Conservation (phyloP, 2,329 filamentous ascomycete species). For the Aspergillus pseudoviridinutans region DNA sequence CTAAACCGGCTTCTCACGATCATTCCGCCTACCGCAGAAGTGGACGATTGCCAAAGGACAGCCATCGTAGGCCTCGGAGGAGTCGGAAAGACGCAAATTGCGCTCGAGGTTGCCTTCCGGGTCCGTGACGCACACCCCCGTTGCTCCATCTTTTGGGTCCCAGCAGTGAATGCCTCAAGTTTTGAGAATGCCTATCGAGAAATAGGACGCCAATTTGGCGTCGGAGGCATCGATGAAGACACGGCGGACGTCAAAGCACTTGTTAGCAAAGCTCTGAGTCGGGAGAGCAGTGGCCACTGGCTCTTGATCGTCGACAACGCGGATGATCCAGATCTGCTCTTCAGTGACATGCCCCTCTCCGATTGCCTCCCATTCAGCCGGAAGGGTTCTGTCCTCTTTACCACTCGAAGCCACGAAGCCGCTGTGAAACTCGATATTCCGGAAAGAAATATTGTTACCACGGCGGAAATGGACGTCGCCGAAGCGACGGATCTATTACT, state of each 20-base stretch:
- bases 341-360: not conserved
- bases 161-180: constrained; percentile 7
- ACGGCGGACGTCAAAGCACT: constrained; percentile 4
- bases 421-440: too few relatives aligned
- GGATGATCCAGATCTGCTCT: constrained; percentile 17
- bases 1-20: too few relatives aligned
- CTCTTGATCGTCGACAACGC: constrained; percentile 21
- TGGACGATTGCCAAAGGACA: not conserved
- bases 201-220: constrained; percentile 6
- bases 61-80: constrained; percentile 19
- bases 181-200: constrained; percentile 10
- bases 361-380: not conserved
- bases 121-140: constrained; percentile 6
- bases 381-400: too few relatives aligned
- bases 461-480: too few relatives aligned
- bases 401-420: too few relatives aligned
- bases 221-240: constrained; percentile 3
- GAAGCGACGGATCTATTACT: too few relatives aligned
- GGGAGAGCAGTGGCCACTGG: constrained; percentile 12
- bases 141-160: constrained; percentile 16
- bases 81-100: constrained; percentile 22
- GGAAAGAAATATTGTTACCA: too few relatives aligned
- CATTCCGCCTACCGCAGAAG: too few relatives aligned
- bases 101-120: constrained; percentile 17
- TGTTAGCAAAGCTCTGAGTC: constrained; percentile 5